These are phyloP conservation scores for Arthrobotrys musiformis DNA, from an alignment of 2,329 filamentous ascomycete species.

Conservation along the genomic window DNA sequence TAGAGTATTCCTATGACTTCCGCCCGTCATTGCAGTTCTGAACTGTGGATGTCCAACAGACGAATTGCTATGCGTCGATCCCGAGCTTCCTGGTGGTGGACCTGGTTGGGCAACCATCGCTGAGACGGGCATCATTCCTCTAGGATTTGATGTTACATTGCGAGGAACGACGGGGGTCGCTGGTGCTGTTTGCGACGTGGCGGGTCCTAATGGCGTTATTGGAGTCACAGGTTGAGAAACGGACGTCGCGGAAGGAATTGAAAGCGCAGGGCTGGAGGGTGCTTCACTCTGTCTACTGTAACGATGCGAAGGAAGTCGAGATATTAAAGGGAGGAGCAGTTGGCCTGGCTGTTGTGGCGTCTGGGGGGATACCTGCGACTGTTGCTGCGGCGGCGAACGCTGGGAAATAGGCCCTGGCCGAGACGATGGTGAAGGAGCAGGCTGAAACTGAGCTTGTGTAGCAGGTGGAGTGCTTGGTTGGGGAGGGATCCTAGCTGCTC, in stretches of 20 bases:
- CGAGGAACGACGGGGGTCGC: constrained; percentile 39
- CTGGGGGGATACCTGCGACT: neutral
- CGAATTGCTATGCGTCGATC: constrained; percentile 31
- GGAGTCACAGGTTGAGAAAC: constrained; percentile 43
- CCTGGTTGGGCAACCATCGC: constrained; percentile 53
- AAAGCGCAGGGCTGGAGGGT: constrained; percentile 22
- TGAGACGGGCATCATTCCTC: constrained; percentile 51
- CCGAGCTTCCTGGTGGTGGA: constrained; percentile 46
- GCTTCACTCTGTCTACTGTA: constrained; percentile 23
- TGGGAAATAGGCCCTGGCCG: neutral
- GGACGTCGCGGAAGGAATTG: constrained; percentile 37
- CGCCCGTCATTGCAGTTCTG: constrained; percentile 40
- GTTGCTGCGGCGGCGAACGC: neutral
- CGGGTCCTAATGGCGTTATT: constrained; percentile 8
- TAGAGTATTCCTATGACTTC: constrained; percentile 26
- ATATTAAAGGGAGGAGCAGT: constrained; percentile 40
- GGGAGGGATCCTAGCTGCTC: constrained; percentile 2
- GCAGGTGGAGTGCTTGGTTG: constrained; percentile 12
- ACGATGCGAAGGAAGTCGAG: constrained; percentile 46
- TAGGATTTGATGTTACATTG: constrained; percentile 8
- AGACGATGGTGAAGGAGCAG: constrained; percentile 15
- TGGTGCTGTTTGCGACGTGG: constrained; percentile 40
- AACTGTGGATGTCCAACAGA: constrained; percentile 49
- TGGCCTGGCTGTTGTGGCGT: constrained; percentile 10
- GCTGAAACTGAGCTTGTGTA: constrained; percentile 12